A percentile compares a stretch with the other conserved stretches of the same genome.
Conservation (phyloP, 139 green algal species). For the Trebouxia sp. region DNA sequence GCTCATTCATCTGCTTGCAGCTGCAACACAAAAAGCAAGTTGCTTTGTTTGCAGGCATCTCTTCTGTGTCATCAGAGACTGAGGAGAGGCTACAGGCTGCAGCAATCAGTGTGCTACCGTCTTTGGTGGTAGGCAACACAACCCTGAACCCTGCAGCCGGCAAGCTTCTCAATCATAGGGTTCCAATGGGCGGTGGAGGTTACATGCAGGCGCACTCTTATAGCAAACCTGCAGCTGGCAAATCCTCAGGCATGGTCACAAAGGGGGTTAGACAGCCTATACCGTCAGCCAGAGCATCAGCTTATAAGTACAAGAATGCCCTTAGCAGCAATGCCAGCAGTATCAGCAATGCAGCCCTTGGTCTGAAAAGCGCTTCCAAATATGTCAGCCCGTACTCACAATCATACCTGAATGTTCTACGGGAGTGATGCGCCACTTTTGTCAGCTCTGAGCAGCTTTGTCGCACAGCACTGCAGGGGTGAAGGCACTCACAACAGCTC, state of each 20-base stretch:
- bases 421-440: constrained; percentile 20
- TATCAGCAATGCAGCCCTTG: constrained; percentile 7
- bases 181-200: constrained; percentile 11
- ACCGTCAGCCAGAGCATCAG: constrained; percentile 1
- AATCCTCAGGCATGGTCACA: background rate
- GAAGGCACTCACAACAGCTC: too few relatives aligned
- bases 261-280: background rate
- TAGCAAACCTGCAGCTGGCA: background rate
- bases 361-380: background rate
- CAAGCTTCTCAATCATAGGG: constrained; percentile 20
- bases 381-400: constrained; percentile 31
- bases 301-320: background rate
- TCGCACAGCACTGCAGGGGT: too few relatives aligned
- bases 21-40: background rate
- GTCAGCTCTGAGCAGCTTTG: too few relatives aligned
- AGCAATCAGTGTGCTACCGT: constrained; percentile 10
- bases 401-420: background rate
- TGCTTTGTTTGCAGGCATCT: background rate
- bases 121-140: background rate
- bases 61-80: constrained; percentile 1
- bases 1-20: background rate
- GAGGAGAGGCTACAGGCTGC: constrained; percentile 17
- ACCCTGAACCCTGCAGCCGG: constrained; percentile 15
- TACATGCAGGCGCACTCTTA: constrained; percentile 10
- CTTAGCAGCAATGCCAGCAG: constrained; percentile 13